These are phyloP conservation scores for Saccharomycodes ludwigii DNA, from an alignment of 805 yeast genomes.

Conservation along the genomic window DNA sequence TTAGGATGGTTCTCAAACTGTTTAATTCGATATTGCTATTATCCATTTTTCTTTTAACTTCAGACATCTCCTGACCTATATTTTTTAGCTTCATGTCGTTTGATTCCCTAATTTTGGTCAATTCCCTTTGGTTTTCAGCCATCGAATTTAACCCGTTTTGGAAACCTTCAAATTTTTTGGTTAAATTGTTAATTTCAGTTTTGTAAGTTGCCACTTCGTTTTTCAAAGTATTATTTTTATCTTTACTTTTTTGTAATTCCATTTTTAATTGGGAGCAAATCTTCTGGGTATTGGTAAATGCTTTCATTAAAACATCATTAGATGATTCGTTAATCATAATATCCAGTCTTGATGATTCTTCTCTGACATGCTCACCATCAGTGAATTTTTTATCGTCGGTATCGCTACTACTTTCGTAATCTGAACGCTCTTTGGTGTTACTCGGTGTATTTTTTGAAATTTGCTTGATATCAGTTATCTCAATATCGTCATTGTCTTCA, in stretches of 20 bases:
- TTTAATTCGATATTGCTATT: conserved; percentile 14
- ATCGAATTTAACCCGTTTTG: too few species aligned
- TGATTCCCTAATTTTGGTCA: too few species aligned
- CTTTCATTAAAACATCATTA: conserved; percentile 27
- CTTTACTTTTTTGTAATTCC: conserved; percentile 19
- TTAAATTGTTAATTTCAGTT: conserved; percentile 15
- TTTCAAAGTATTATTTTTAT: conserved; percentile 18
- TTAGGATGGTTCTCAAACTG: conserved; percentile 15
- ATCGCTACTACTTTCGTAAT: neutral
- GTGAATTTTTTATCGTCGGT: neutral
- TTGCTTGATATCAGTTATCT: conserved; percentile 29
- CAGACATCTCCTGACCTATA: too few species aligned
- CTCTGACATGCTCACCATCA: neutral
- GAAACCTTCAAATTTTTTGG: conserved; percentile 12
- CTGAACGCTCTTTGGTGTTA: neutral
- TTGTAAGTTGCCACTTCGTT: conserved; percentile 14
- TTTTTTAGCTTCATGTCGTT: too few species aligned
- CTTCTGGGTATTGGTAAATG: conserved; percentile 27
- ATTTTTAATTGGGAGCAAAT: conserved; percentile 23
- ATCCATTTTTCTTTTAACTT: conserved; percentile 12
- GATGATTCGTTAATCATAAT: conserved; percentile 14
- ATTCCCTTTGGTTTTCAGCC: too few species aligned
- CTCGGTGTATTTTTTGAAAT: conserved; percentile 6
- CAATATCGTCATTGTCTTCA: conserved; percentile 24
- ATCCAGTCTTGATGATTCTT: conserved; percentile 4